phyloP scores from a whole-genome alignment of 2,329 filamentous ascomycete species.

The Lasiodiplodia sp. region DNA sequence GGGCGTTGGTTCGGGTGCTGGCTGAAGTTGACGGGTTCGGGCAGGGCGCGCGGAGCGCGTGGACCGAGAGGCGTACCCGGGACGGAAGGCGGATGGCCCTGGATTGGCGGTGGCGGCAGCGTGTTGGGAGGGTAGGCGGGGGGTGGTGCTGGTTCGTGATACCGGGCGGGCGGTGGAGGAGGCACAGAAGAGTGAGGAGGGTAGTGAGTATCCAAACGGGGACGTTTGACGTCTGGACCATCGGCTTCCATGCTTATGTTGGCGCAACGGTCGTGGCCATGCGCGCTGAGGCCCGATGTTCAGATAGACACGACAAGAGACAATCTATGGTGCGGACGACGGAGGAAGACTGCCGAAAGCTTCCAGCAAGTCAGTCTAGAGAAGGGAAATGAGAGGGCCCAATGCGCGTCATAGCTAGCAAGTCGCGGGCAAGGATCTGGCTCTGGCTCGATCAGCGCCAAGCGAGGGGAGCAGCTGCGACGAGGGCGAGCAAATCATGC shows the following conservation, averaged over 20 bases:
- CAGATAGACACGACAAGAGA: constrained; percentile 30
- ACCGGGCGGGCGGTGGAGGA: constrained; percentile 26
- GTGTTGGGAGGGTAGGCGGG: constrained; percentile 26
- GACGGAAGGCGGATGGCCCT: constrained; percentile 26
- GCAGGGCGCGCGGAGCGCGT: constrained; percentile 27
- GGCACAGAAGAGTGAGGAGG: constrained; percentile 27
- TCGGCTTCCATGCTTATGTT: constrained; percentile 32
- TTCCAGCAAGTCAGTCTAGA: constrained; percentile 31
- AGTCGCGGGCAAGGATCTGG: constrained; percentile 31
- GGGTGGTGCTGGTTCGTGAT: constrained; percentile 26
- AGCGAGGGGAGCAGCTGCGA: constrained; percentile 30
- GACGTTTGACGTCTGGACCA: constrained; percentile 32
- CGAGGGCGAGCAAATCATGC: constrained; percentile 30
- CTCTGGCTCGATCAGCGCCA: constrained; percentile 30
- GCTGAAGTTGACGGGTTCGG: constrained; percentile 28
- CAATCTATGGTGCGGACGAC: constrained; percentile 29
- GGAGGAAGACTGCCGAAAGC: constrained; percentile 30
- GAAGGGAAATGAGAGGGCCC: constrained; percentile 32
- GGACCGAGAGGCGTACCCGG: constrained; percentile 26
- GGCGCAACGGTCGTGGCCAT: constrained; percentile 31
- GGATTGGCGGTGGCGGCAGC: constrained; percentile 30
- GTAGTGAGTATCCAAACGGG: constrained; percentile 31
- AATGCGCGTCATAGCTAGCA: constrained; percentile 32
- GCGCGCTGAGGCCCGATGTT: constrained; percentile 31
- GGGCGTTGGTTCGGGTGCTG: constrained; percentile 37